Conservation (phyloP, 2,329 filamentous ascomycete species). For the Plenodomus biglobosus region DNA sequence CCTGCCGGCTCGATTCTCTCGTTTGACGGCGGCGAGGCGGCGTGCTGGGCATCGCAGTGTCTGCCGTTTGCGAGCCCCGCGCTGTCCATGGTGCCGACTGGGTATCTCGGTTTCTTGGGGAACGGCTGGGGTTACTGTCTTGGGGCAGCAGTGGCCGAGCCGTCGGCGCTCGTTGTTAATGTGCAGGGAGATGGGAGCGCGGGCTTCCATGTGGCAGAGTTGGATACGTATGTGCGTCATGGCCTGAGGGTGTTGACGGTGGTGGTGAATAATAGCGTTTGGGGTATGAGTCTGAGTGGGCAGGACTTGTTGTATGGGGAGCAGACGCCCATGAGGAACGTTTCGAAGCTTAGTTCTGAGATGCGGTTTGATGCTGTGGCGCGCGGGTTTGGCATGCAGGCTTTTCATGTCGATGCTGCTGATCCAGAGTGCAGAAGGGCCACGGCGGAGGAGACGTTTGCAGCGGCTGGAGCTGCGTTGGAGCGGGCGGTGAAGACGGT, state of each 20-base stretch:
- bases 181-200: conserved; percentile 51
- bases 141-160: conserved; percentile 48
- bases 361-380: conserved; percentile 49
- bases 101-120: conserved; percentile 51
- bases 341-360: conserved; percentile 33
- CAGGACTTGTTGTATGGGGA: conserved; percentile 49
- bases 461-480: conserved; percentile 3
- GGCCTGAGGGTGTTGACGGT: conserved; percentile 48
- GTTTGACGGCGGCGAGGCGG: conserved; percentile 47
- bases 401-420: conserved; percentile 19
- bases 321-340: conserved; percentile 34
- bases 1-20: conserved; percentile 43
- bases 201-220: conserved; percentile 52
- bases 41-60: conserved; percentile 41
- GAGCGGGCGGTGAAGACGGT: conserved; percentile 28
- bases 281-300: conserved; percentile 51
- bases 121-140: conserved; percentile 52
- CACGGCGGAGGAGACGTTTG: conserved; percentile 1
- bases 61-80: conserved; percentile 26
- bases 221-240: conserved; percentile 50
- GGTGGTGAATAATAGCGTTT: conserved; percentile 49
- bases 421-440: not conserved
- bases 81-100: conserved; percentile 31
- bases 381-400: conserved; percentile 42
- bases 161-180: conserved; percentile 45